phyloP scores from a whole-genome alignment of 2,329 filamentous ascomycete species.

The Alternaria infectoria region DNA sequence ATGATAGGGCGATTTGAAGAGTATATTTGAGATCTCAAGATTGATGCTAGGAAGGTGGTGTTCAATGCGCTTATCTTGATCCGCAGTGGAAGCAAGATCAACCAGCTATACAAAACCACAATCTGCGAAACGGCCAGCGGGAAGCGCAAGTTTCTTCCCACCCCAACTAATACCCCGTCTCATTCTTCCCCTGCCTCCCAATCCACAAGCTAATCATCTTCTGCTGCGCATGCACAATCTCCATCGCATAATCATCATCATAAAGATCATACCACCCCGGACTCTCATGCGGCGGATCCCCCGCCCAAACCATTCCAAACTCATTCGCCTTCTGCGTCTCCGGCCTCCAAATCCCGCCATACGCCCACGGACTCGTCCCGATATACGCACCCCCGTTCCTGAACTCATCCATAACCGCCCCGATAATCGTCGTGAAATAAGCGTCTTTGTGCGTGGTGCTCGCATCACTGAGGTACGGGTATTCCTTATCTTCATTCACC shows the following conservation, averaged over 20 bases:
- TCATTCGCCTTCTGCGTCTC: constrained; percentile 48
- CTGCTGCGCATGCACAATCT: constrained; percentile 45
- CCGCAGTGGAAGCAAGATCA: background rate
- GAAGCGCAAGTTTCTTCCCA: fast-evolving
- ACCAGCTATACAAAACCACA: background rate
- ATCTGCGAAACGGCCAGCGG: background rate
- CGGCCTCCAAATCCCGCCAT: constrained; percentile 48
- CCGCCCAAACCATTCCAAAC: constrained; percentile 51
- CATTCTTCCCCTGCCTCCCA: constrained; percentile 14
- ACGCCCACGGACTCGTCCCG: constrained; percentile 49
- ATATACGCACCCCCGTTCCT: constrained; percentile 44
- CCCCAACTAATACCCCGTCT: background rate
- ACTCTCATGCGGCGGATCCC: constrained; percentile 49
- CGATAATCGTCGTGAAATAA: constrained; percentile 49
- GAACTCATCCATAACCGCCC: constrained; percentile 45
- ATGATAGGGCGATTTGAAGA: background rate
- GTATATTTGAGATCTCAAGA: background rate
- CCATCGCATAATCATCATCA: constrained; percentile 48
- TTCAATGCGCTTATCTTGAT: background rate
- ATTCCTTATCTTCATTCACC: constrained; percentile 46
- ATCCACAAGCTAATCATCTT: constrained; percentile 39
- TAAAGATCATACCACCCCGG: constrained; percentile 52
- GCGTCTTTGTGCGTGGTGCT: constrained; percentile 47
- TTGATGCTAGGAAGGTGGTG: background rate
- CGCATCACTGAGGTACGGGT: constrained; percentile 46